These are phyloP conservation scores for Serendipita sp. DNA, from an alignment of 768 basidiomycete genomes.

Conservation along the genomic window DNA sequence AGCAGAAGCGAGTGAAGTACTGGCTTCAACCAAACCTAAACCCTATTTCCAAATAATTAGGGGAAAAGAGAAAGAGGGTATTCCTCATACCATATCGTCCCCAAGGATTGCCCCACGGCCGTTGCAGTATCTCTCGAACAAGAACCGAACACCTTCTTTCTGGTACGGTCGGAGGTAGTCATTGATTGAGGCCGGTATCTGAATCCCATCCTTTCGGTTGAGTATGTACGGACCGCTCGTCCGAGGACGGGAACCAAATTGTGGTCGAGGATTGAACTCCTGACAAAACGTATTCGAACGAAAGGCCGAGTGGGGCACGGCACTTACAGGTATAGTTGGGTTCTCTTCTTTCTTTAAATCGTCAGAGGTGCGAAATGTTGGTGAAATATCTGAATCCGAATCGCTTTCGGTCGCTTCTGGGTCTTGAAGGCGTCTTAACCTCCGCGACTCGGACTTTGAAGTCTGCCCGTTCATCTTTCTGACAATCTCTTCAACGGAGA, in stretches of 20 bases:
- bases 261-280: neutral
- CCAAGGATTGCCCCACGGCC: constrained; percentile 69
- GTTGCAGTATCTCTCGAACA: constrained; percentile 54
- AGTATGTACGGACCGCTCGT: neutral
- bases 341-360: no score
- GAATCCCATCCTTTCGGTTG: neutral
- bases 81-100: constrained; percentile 85
- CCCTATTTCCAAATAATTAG: neutral
- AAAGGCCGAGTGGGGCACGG: neutral
- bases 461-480: neutral
- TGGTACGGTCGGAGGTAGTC: constrained; percentile 84
- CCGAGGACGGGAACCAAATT: neutral
- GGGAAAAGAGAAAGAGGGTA: constrained; percentile 9
- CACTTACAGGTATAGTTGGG: no score
- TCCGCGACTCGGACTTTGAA: neutral
- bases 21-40: constrained; percentile 15
- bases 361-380: neutral
- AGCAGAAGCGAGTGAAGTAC: neutral
- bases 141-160: constrained; percentile 67
- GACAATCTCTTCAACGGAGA: no score
- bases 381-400: neutral
- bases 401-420: neutral
- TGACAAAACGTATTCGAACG: neutral
- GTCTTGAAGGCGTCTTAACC: neutral
- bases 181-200: constrained; percentile 38